These are phyloP conservation scores for Luffa aegyptiaca DNA, from an alignment of 306 rosid genomes.

Conservation along the genomic window DNA sequence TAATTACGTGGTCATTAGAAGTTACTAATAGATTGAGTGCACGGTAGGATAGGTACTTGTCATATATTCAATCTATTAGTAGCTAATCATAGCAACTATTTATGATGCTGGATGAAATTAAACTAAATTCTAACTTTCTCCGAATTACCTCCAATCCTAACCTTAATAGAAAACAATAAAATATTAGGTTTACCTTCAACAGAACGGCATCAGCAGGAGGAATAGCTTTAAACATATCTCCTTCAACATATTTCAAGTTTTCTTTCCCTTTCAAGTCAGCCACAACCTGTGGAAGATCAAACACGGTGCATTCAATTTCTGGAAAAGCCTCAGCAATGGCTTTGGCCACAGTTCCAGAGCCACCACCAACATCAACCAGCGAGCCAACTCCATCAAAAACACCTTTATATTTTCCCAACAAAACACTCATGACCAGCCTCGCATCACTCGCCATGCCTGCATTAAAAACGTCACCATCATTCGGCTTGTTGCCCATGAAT, in stretches of 20 bases:
- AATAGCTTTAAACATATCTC: conserved; percentile 39
- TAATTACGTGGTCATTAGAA: too few relatives aligned
- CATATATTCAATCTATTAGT: too few relatives aligned
- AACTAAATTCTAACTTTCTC: too few relatives aligned
- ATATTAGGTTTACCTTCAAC: background rate
- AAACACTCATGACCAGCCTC: conserved; percentile 18
- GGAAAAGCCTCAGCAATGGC: conserved; percentile 31
- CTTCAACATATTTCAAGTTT: conserved; percentile 29
- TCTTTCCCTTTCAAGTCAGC: conserved; percentile 20
- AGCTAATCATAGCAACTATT: too few relatives aligned
- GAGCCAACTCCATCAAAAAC: conserved; percentile 32
- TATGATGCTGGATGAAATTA: too few relatives aligned
- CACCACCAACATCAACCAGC: conserved; percentile 51
- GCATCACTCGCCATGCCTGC: conserved; percentile 48
- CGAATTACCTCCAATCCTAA: too few relatives aligned
- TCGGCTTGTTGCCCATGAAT: conserved; percentile 7
- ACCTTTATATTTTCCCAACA: conserved; percentile 25
- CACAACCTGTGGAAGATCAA: conserved; percentile 50
- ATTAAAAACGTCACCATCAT: conserved; percentile 16
- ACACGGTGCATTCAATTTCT: conserved; percentile 25
- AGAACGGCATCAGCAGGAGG: conserved; percentile 33
- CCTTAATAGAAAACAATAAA: too few relatives aligned
- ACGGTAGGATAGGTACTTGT: too few relatives aligned
- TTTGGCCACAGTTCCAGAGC: conserved; percentile 39
- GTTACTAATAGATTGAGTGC: too few relatives aligned